Evolutionary conservation across 2,329 filamentous ascomycete genomes (phyloP).

Genomic region (Chrysoporthe cubensis): DNA sequence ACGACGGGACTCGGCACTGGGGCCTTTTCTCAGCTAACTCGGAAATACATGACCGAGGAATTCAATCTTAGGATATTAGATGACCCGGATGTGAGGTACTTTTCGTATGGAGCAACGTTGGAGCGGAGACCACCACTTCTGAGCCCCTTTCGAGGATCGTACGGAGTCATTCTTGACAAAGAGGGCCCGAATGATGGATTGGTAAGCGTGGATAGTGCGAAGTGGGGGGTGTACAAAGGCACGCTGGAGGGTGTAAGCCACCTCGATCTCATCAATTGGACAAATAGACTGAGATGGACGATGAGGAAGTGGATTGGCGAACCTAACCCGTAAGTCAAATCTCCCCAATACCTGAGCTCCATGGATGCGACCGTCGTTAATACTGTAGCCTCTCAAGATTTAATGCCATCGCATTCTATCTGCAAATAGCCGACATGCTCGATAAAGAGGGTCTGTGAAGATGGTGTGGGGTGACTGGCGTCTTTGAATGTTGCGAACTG

Average conservation of each 20-base stretch:
- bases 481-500: not conserved
- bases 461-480: constrained; percentile 36
- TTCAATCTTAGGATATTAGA: constrained; percentile 65
- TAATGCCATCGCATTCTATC: constrained; percentile 70
- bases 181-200: constrained; percentile 69
- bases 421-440: constrained; percentile 71
- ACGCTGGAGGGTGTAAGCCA: constrained; percentile 66
- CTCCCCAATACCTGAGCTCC: not conserved
- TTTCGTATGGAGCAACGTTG: constrained; percentile 63
- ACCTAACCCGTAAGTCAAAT: constrained; percentile 51
- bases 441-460: constrained; percentile 63
- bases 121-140: constrained; percentile 57
- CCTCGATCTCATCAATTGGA: constrained; percentile 71
- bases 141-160: constrained; percentile 64
- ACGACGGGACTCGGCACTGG: constrained; percentile 59
- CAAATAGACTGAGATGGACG: constrained; percentile 61
- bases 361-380: not conserved
- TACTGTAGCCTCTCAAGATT: constrained; percentile 48
- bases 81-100: constrained; percentile 58
- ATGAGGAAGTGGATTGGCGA: constrained; percentile 58
- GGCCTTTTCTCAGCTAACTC: constrained; percentile 65
- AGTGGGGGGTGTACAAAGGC: constrained; percentile 67
- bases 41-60: constrained; percentile 57
- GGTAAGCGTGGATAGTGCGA: constrained; percentile 66
- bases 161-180: constrained; percentile 50